These are phyloP conservation scores for Mycena venus DNA, from an alignment of 768 basidiomycete genomes.

Conservation along the genomic window DNA sequence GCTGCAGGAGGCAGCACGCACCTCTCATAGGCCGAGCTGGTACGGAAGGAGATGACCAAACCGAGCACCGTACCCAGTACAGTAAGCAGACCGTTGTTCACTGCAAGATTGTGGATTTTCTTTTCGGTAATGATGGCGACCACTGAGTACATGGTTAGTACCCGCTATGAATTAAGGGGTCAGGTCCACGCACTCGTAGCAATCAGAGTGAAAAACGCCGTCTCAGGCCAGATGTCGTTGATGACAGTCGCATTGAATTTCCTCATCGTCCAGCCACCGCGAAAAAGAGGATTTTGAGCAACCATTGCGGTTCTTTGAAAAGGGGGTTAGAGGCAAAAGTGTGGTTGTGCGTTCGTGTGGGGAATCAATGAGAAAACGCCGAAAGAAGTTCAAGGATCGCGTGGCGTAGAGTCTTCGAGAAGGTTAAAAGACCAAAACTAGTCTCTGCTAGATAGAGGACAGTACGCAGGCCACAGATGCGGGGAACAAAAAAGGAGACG, in stretches of 20 bases:
- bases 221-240: conserved; percentile 77
- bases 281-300: conserved; percentile 46
- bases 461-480: not conserved
- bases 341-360: not conserved
- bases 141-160: conserved; percentile 12
- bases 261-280: conserved; percentile 46
- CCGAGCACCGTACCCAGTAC: conserved; percentile 82
- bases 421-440: conserved; percentile 15
- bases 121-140: conserved; percentile 26
- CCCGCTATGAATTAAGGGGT: not conserved
- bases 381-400: conserved; percentile 24
- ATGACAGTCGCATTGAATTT: conserved; percentile 61
- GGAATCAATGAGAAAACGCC: conserved; percentile 12
- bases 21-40: conserved; percentile 79
- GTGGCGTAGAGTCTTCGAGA: conserved; percentile 29
- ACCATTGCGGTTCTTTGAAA: conserved; percentile 32
- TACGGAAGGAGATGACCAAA: conserved; percentile 81
- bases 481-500: conserved; percentile 1
- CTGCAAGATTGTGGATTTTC: conserved; percentile 18
- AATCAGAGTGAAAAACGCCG: conserved; percentile 71
- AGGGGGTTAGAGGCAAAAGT: not conserved
- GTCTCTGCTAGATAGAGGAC: conserved; percentile 21
- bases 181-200: conserved; percentile 61
- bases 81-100: conserved; percentile 59
- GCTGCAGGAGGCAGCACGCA: conserved; percentile 32